phyloP scores from a whole-genome alignment of 2,329 filamentous ascomycete genomes.

The Calonectria leucothoes region DNA sequence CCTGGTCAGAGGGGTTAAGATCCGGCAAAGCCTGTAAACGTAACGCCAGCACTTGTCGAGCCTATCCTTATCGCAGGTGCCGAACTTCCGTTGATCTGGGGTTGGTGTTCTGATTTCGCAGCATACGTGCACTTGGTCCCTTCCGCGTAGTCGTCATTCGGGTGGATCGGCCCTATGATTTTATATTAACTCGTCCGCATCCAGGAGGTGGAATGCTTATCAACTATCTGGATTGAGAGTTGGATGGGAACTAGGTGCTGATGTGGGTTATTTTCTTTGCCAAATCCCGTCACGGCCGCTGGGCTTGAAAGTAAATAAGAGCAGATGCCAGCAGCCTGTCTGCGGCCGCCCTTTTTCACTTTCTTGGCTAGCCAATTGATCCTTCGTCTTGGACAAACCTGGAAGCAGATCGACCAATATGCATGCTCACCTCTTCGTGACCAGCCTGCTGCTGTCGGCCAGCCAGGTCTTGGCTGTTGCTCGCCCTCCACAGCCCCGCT shows the following conservation, averaged over 20 bases:
- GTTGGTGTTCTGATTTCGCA: not conserved
- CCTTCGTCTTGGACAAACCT: not conserved
- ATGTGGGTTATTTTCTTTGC: not conserved
- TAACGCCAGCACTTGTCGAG: not conserved
- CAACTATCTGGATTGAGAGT: not conserved
- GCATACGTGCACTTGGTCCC: not conserved
- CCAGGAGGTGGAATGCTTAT: not conserved
- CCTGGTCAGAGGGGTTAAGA: not conserved
- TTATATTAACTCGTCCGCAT: constrained; percentile 6
- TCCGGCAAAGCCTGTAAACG: not conserved
- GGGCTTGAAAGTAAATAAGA: not conserved
- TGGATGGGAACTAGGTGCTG: not conserved
- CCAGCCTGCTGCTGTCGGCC: not conserved
- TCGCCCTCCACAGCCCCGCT: not conserved
- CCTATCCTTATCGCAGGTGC: not conserved
- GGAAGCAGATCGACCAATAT: not conserved
- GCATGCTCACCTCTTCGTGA: not conserved
- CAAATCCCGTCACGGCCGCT: not conserved
- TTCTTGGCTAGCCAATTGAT: not conserved
- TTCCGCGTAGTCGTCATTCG: not conserved
- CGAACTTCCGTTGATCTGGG: not conserved
- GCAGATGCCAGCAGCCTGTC: not conserved
- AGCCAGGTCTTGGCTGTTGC: not conserved
- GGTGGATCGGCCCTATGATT: not conserved
- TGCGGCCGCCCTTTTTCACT: too few relatives aligned